Evolutionary conservation across 805 yeast genomes (phyloP).

Genomic region (Yamadazyma tumulicola): DNA sequence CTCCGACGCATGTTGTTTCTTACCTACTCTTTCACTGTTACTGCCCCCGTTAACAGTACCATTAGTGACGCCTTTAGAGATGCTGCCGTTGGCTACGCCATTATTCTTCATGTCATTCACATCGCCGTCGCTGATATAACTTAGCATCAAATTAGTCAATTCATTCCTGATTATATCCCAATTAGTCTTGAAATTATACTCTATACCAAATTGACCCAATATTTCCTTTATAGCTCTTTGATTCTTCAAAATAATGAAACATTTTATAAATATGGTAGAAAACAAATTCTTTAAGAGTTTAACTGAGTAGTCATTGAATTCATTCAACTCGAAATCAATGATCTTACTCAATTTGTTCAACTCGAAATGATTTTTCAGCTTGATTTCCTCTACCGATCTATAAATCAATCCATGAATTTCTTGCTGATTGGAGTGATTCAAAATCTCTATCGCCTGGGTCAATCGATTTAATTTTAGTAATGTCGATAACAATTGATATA

Average conservation of each 20-base stretch:
- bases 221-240: constrained; percentile 66
- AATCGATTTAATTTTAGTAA: constrained; percentile 60
- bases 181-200: constrained; percentile 20
- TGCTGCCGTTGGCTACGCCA: background rate
- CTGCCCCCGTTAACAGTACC: no score
- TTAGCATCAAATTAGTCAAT: constrained; percentile 26
- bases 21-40: no score
- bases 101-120: constrained; percentile 12
- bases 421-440: constrained; percentile 51
- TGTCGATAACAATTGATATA: constrained; percentile 51
- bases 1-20: constrained; percentile 20
- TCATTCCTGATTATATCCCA: constrained; percentile 35
- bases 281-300: constrained; percentile 66
- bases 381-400: constrained; percentile 62
- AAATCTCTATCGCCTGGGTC: constrained; percentile 51
- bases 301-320: constrained; percentile 46
- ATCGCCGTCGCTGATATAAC: constrained; percentile 28
- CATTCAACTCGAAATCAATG: constrained; percentile 25
- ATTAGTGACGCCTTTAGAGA: constrained; percentile 8
- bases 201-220: constrained; percentile 29
- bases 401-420: constrained; percentile 65
- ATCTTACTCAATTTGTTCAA: constrained; percentile 27
- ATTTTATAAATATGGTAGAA: constrained; percentile 62
- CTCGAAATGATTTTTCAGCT: constrained; percentile 46
- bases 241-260: constrained; percentile 61